Base-by-base conservation (phyloP, 768 basidiomycete species). In the Pulveroboletus frians region DNA sequence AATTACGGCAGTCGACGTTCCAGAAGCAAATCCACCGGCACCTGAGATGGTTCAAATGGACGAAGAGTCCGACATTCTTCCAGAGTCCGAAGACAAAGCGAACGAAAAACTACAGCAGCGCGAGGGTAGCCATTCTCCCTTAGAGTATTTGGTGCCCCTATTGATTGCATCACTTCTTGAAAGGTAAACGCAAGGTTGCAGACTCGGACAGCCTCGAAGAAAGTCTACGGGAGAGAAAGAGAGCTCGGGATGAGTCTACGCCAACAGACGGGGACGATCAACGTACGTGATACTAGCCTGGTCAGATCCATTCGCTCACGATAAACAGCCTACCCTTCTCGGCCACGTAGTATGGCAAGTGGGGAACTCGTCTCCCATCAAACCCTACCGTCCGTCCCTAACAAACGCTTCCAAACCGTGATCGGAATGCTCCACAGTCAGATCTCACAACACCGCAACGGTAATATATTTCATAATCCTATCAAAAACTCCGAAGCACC, bases 401-500 rank as follows among this genome's bases (percentile, higher is more conserved):
- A 81, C 60, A 88, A 86, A 54, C 79, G 79, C 29, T 92, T 92
- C 63, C 87, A 92, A 63, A 83, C 79, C 46, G 81, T 93, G 34
- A 89, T 96, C 43, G 75, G 76, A 48, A 80, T 88, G 76, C 74
- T 95, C 27, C 85, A 91, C 61, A 80, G 83, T 13, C 82, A 85
- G 52, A 92, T 95, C 51, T 84, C 85, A 2, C 81, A 84, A 59
- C 90, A 93, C 62, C 81, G 88, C 32, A 88, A 88, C 57, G 93
- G 90, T 43, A 90, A 84, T 53, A 88, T 95, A 46, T 95, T 95
- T 62, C 85, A 88, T 59, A 86, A 88, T 56, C 92, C 93, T 20
- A 92, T 97, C 67, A 90, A 86, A 63, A 77, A 79, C 50, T 80
- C 81, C 18, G 92, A 95, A 55, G 94, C 94, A 7, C 84, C 92